These are phyloP conservation scores for Emmonsia crescens DNA, from an alignment of 2,329 filamentous ascomycete genomes.

Conservation along the genomic window DNA sequence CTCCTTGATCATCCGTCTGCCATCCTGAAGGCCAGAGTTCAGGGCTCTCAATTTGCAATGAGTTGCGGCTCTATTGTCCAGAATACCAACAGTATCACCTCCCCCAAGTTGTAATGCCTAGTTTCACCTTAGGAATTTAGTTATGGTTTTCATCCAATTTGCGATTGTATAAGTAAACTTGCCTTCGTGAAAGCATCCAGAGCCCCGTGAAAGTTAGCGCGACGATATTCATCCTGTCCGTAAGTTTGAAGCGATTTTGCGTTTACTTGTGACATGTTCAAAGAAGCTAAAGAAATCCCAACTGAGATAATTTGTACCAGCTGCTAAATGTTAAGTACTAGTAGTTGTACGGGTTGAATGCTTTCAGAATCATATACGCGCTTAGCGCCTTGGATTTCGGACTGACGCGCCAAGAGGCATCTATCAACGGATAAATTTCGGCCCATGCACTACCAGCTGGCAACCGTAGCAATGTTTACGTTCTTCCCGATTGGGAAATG, in stretches of 20 bases:
- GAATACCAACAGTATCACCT: conserved; percentile 29
- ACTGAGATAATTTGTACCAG: background rate
- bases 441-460: conserved; percentile 16
- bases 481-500: conserved; percentile 32
- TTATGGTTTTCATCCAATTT: background rate
- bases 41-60: conserved; percentile 43
- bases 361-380: conserved; percentile 7
- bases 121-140: background rate
- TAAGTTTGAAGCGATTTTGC: conserved; percentile 22
- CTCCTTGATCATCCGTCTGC: conserved; percentile 45
- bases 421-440: conserved; percentile 2
- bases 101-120: conserved; percentile 29
- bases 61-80: conserved; percentile 47
- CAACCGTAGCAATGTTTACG: conserved; percentile 29
- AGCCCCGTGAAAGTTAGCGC: conserved; percentile 34
- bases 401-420: background rate
- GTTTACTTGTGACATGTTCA: background rate
- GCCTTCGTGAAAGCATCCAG: conserved; percentile 34
- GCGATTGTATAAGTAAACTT: conserved; percentile 5
- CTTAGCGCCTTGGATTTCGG: too few species aligned
- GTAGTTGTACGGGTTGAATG: background rate
- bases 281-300: background rate
- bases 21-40: conserved; percentile 44
- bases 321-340: background rate
- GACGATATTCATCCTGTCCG: conserved; percentile 35